Conservation (phyloP, 1,139 yeast species). For the Blastobotrys indianensis region DNA sequence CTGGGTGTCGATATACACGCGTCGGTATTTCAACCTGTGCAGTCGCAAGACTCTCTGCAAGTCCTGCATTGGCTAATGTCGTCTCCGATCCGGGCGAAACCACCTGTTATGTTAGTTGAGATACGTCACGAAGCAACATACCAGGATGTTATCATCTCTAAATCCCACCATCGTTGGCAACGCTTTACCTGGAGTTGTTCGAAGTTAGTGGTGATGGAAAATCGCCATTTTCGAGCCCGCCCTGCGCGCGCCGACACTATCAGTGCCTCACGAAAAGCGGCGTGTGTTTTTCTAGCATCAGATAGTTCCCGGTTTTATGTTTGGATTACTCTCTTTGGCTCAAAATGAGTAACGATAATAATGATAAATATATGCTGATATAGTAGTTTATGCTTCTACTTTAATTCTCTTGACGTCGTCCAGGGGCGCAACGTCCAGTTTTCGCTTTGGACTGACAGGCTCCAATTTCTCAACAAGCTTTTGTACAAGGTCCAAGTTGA, state of each 20-base stretch:
- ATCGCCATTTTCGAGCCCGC: too few relatives aligned
- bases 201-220: too few relatives aligned
- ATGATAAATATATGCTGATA: too few relatives aligned
- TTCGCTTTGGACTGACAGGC: background rate
- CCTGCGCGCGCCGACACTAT: too few relatives aligned
- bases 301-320: too few relatives aligned
- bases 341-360: too few relatives aligned
- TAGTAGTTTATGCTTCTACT: slow-evolving; percentile 1
- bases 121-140: slow-evolving; percentile 15
- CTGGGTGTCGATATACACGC: slow-evolving; percentile 50
- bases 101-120: slow-evolving; percentile 34
- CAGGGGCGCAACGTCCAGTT: background rate
- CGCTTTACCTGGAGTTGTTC: background rate
- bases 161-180: slow-evolving; percentile 50
- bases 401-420: slow-evolving; percentile 2
- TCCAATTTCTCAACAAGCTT: background rate
- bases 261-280: too few relatives aligned
- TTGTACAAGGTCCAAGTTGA: slow-evolving; percentile 26
- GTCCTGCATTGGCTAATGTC: slow-evolving; percentile 75
- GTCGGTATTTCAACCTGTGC: slow-evolving; percentile 75
- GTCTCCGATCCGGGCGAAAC: slow-evolving; percentile 76
- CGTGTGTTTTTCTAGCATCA: too few relatives aligned
- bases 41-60: slow-evolving; percentile 71
- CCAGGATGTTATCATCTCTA: slow-evolving; percentile 52
- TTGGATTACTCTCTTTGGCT: too few relatives aligned